Base-by-base conservation (phyloP, 2,329 filamentous ascomycete species). In the Penicillium sp. region DNA sequence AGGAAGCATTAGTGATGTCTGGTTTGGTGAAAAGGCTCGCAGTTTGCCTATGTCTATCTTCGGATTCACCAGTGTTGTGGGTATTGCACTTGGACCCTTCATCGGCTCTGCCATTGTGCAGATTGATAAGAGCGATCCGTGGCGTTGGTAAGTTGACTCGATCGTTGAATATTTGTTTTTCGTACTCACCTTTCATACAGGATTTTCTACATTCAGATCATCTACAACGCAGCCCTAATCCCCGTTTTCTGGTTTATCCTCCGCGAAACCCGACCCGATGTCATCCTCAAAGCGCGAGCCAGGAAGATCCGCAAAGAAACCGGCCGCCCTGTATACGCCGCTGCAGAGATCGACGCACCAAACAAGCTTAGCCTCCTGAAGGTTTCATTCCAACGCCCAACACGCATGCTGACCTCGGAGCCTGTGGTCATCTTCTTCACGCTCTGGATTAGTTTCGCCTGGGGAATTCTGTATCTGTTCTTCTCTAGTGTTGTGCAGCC, bases 161-260 rank as follows among this genome's bases (percentile, higher is more conserved):
- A 4, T 20, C 14, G n/a, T 34, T 5, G 14, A 18, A 18, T 10
- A 10, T 32, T 4, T 10, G 9, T 10, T 3, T 6, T 27, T 13
- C 2, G 3, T 9, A 1, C 11, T 7, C 6, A 31, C 1, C 7
- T 6, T n/a, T 10, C 5, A 4, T 20, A 0, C 24, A 73, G 71
- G 71, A 72, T 74, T 29, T 75, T 71, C 50, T 64, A 70, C 23
- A 61, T 70, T 22, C 71, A 74, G 16, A 72, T 74, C 26, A 69
- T 73, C 38, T 68, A 72, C 49, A 70, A 72, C 27, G 66, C 66
- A 3, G 70, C 58, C 0, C 51, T 72, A 4, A 65, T 73, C 1
- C 70, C 72, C 0, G 38, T 73, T 1, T 63, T 75, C 34, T 69
- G 63, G 54, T 44, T 74, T 2, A 57, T 73, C 28, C 64, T 73